Percentiles rank a stretch among this genome's conserved stretches.
phyloP scores from a whole-genome alignment of 805 yeast species.

The Lachancea sp. region DNA sequence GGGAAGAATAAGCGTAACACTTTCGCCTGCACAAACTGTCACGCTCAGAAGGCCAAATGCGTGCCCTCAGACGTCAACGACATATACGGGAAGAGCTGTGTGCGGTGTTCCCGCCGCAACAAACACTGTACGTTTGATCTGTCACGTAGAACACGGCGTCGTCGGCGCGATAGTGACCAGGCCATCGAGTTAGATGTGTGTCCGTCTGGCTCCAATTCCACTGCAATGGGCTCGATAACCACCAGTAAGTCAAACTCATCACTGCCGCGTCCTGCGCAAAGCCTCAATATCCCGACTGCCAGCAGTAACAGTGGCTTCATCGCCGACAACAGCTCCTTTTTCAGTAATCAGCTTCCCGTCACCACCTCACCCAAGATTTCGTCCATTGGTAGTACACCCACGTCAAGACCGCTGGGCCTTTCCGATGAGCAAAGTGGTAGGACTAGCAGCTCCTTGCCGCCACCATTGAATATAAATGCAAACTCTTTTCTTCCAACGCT shows the following conservation, averaged over 20 bases:
- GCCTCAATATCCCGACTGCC: too few species aligned
- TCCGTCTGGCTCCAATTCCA: neutral
- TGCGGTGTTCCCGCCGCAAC: slow-evolving; percentile 60
- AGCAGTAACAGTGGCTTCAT: too few species aligned
- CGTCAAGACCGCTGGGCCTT: neutral
- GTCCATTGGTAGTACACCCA: too few species aligned
- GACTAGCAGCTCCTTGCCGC: neutral
- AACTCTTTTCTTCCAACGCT: neutral
- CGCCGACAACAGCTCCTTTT: too few species aligned
- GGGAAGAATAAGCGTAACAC: slow-evolving; percentile 30
- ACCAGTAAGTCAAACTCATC: too few species aligned
- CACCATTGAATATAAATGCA: neutral
- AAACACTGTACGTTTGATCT: slow-evolving; percentile 63
- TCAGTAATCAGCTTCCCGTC: too few species aligned
- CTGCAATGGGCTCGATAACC: neutral
- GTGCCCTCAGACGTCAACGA: slow-evolving; percentile 47
- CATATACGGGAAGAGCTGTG: slow-evolving; percentile 61
- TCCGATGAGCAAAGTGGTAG: neutral
- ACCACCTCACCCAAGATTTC: neutral
- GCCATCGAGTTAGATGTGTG: neutral
- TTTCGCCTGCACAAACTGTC: slow-evolving; percentile 46
- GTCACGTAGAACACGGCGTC: slow-evolving; percentile 47
- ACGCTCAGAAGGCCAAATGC: slow-evolving; percentile 77
- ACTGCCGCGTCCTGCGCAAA: too few species aligned
- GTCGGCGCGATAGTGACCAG: slow-evolving; percentile 5